Conservation (phyloP, 148 eudicot species). For the Rhododendron henanense region DNA sequence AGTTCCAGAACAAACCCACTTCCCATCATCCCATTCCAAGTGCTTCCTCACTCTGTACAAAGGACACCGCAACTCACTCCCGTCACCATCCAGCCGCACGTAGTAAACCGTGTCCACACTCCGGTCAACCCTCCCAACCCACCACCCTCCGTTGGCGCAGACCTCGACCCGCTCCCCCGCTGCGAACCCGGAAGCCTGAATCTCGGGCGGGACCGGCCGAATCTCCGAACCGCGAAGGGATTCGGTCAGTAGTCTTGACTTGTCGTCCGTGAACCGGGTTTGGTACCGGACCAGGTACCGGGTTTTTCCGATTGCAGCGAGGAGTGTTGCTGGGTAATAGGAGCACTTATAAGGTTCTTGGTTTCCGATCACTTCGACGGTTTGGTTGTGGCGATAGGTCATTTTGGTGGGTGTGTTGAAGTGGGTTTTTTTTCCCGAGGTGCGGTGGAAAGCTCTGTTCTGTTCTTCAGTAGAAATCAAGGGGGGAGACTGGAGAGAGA, state of each 20-base stretch:
- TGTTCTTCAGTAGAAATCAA: neutral
- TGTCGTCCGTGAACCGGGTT: constrained; percentile 7
- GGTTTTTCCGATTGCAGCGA: constrained; percentile 13
- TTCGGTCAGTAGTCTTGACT: neutral
- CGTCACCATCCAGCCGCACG: neutral
- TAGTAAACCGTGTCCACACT: neutral
- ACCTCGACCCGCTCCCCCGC: constrained; percentile 4
- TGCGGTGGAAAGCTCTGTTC: neutral
- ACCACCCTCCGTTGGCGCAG: neutral
- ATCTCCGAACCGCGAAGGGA: neutral
- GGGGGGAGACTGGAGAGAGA: neutral
- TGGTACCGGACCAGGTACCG: constrained; percentile 2
- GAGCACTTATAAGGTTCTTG: neutral
- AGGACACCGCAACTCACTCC: neutral
- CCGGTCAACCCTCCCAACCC: neutral
- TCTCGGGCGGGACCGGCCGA: neutral
- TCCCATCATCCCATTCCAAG: constrained; percentile 2
- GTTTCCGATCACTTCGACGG: neutral
- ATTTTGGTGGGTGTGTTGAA: neutral
- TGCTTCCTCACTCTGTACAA: constrained; percentile 5
- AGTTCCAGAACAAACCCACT: constrained; percentile 7
- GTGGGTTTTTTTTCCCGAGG: neutral
- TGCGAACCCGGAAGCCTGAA: neutral
- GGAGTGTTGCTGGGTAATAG: constrained; percentile 3
- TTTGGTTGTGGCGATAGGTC: neutral